Conservation (phyloP, 345 rosid species). For the Gossypium ekmanianum region DNA sequence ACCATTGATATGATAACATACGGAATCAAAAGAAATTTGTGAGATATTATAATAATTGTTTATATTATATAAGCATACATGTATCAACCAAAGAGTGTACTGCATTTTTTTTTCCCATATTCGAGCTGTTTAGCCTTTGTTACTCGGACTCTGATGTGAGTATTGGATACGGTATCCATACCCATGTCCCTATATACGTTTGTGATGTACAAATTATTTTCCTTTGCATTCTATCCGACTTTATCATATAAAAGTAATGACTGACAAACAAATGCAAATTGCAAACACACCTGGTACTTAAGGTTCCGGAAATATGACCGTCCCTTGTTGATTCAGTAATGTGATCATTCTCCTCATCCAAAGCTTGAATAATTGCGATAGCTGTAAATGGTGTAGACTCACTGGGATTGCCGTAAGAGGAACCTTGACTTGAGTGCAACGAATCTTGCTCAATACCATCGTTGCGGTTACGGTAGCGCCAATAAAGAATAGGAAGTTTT, state of each 20-base stretch:
- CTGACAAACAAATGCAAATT: neutral
- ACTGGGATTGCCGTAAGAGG: constrained; percentile 36
- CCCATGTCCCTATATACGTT: neutral
- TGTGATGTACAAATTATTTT: neutral
- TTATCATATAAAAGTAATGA: neutral
- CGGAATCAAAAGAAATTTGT: too few species aligned
- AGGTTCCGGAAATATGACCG: constrained; percentile 33
- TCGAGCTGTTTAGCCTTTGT: too few species aligned
- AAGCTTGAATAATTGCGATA: constrained; percentile 48
- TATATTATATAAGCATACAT: too few species aligned
- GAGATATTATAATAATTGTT: too few species aligned
- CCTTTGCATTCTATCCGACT: neutral
- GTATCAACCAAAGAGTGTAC: too few species aligned
- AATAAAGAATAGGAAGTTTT: constrained; percentile 77
- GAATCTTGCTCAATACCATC: constrained; percentile 39
- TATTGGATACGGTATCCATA: too few species aligned
- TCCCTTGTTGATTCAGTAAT: constrained; percentile 25
- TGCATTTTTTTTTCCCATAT: too few species aligned
- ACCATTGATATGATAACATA: too few species aligned
- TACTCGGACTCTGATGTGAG: too few species aligned
- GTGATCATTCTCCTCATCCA: constrained; percentile 49
- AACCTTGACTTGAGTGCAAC: constrained; percentile 32
- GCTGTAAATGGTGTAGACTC: constrained; percentile 59
- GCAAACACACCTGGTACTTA: constrained; percentile 43
- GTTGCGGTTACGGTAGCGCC: constrained; percentile 60